Base-by-base conservation (phyloP, 805 yeast species). In the Candida multigemmis region DNA sequence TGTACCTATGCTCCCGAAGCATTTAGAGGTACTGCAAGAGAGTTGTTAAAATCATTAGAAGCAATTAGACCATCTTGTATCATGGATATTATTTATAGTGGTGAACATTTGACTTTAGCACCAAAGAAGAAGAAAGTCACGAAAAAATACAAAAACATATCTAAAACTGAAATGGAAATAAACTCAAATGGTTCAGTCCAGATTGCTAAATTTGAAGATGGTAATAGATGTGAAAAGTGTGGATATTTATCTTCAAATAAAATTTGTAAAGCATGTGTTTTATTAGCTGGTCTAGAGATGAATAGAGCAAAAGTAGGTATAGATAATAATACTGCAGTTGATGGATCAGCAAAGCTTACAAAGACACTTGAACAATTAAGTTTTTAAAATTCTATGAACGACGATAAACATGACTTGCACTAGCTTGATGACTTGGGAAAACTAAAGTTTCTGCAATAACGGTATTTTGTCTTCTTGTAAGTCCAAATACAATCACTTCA, bases 1-100 rank as follows among this genome's bases (percentile, higher is more conserved):
- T 91, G 99, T 50, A 79, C 96, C 0, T 91, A 91, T 57, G 95
- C 98, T 0, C 97, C 99, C 2, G 98, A 91, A 50, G 97, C 99
- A 0, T 91, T 91, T 46, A 65, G 99, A 39, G 99, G 99, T 12
- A 91, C 97, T 0, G 96, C 98, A 0, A 70, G 99, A 46, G 85
- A 86, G 32, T 62, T 91, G 15, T 75, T 91, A 65, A 91, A 91
- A 54, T 82, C 85, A 37, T 58, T 91, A 22, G 98, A 91, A 48
- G 73, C 89, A 3, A 76, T 87, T 1, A 68, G 96, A 41, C 96
- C 98, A 10, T 77, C 91, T 19, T 80, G 96, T 44, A 91, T 91
- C 31, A 73, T 91, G 50, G 99, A 91, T 55, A 83, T 91, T 29
- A 91, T 91, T 17, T 81, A 82, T 38, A 82, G 94, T 37, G 98